Conservation (phyloP, 306 rosid genomes). For the Malus sieversii region DNA sequence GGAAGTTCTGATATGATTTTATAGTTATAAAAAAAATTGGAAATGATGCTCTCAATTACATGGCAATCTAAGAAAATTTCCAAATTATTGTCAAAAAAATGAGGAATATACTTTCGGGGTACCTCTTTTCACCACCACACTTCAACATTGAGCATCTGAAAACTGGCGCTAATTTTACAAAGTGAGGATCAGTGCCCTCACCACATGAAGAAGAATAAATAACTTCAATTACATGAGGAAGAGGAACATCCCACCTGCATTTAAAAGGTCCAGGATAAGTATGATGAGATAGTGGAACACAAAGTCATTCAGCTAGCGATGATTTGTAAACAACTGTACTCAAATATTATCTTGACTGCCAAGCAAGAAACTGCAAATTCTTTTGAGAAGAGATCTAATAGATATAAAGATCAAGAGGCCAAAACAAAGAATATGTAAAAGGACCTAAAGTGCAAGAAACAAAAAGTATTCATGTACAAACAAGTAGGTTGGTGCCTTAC, state of each 20-base stretch:
- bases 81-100: neutral
- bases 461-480: conserved; percentile 7
- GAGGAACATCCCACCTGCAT: conserved; percentile 94
- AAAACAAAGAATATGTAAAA: neutral
- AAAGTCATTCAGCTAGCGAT: neutral
- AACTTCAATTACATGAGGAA: conserved; percentile 49
- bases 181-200: conserved; percentile 84
- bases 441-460: neutral
- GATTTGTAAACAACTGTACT: neutral
- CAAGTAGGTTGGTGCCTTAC: conserved; percentile 46
- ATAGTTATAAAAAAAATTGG: neutral
- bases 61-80: neutral
- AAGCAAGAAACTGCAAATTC: neutral
- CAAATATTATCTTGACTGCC: neutral
- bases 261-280: conserved; percentile 20
- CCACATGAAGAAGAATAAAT: conserved; percentile 36
- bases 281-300: conserved; percentile 16
- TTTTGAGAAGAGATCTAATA: neutral
- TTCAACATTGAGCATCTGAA: conserved; percentile 72
- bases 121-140: conserved; percentile 60
- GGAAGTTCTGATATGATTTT: neutral
- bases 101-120: neutral
- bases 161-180: conserved; percentile 69
- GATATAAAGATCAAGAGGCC: neutral
- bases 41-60: neutral